Evolutionary conservation across 176 grass and related monocot species (phyloP).

Genomic region (Rhynchospora breviuscula): DNA sequence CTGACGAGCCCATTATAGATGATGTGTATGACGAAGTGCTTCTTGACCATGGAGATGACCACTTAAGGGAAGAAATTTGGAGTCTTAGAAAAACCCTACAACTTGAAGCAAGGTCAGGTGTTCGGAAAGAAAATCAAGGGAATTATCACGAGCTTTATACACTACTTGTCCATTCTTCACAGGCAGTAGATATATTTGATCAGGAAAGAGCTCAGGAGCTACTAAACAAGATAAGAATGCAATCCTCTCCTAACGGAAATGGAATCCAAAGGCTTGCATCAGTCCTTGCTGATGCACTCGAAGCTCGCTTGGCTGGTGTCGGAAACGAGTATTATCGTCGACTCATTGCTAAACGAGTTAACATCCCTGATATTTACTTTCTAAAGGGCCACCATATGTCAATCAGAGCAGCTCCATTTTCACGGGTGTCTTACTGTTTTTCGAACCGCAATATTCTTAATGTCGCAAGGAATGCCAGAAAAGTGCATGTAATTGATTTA

Average conservation of each 20-base stretch:
- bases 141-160: constrained; percentile 34
- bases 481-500: constrained; percentile 61
- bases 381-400: constrained; percentile 43
- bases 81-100: constrained; percentile 19
- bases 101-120: constrained; percentile 11
- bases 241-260: constrained; percentile 37
- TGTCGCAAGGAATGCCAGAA: constrained; percentile 27
- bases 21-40: constrained; percentile 41
- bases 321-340: constrained; percentile 38
- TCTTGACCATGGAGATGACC: constrained; percentile 32
- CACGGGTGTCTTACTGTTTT: constrained; percentile 44
- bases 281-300: constrained; percentile 47
- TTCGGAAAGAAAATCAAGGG: constrained; percentile 31
- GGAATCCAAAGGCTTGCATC: constrained; percentile 54
- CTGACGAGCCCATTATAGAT: constrained; percentile 11
- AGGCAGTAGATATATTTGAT: constrained; percentile 43
- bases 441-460: constrained; percentile 52
- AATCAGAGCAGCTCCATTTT: constrained; percentile 32
- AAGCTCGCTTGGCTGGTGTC: constrained; percentile 46
- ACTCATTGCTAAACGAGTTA: background rate
- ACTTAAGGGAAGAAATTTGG: background rate
- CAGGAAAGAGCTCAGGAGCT: constrained; percentile 28
- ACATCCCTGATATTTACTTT: background rate
- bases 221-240: constrained; percentile 40
- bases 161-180: constrained; percentile 53